Evolutionary conservation across 371 early-diverging fungal species (phyloP), one percentile per base, ranked within the genome.

Genomic region (Mucor lusitanicus): DNA sequence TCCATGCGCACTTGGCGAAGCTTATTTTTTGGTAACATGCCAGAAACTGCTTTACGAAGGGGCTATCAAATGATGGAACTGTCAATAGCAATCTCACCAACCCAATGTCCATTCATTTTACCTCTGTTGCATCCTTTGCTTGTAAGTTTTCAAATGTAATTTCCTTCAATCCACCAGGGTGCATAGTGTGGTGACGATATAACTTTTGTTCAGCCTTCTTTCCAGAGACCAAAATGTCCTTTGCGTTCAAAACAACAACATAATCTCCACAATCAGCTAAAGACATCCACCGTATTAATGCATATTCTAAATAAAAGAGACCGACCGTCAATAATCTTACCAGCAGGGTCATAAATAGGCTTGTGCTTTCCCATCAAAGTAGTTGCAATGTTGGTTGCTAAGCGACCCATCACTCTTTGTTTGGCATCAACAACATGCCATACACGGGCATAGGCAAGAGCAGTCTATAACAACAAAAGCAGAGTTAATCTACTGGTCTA

Each of bases 321-420:
- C 5, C 17, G 9, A 17, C 3, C 11, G 6, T 17, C 3, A 40
- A 11, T 64, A 3, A 21, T 56, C 74, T 68, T 87, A 96, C 95
- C 85, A 44, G 96, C 94, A 44, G 96, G 97, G 75, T 96, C 89
- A 73, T 88, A 97, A 59, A 94, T 94, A 27, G 98, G 98, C 87
- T 98, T 98, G 81, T 98, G 95, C 78, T 99, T 97, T 56, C 99
- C 99, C 88, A 96, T 91, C 57, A 99, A 90, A 7, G 96, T 94
- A n/a, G 92, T 91, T 61, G 95, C 93, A 62, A 98, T 92, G 44
- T 90, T 84, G 39, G 92, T 88, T 12, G 97, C 91, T 76, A 99
- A 85, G 56, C 92, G 89, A 19, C 98, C 98, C 40, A 99, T 87
- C 19, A 93, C 85, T 77, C 95, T 89, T 63, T 93, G 94, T 66